Evolutionary conservation across 352 stramenopile species (phyloP).

Genomic region (Phytophthora pseudosyringae): DNA sequence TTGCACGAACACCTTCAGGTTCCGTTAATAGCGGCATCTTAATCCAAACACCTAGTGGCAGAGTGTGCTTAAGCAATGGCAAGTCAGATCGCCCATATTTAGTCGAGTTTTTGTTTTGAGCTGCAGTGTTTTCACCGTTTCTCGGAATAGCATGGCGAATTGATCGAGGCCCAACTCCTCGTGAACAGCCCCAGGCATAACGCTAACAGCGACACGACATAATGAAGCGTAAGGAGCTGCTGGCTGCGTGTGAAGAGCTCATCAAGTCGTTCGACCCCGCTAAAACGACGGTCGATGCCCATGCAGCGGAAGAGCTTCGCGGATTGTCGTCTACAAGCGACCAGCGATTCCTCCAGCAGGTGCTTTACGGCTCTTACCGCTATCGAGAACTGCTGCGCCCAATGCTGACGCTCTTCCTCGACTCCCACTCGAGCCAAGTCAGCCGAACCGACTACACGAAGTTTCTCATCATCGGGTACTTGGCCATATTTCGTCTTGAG

Average conservation of each 20-base stretch:
- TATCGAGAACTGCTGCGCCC: constrained; percentile 87
- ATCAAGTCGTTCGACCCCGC: constrained; percentile 83
- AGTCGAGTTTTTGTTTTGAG: neutral
- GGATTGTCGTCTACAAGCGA: constrained; percentile 47
- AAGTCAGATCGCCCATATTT: neutral
- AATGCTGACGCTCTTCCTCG: constrained; percentile 84
- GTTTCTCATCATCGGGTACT: constrained; percentile 91
- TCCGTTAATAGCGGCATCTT: too few species aligned
- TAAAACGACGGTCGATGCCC: constrained; percentile 76
- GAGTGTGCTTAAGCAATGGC: too few species aligned
- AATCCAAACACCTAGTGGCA: neutral
- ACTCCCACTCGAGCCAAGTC: constrained; percentile 76
- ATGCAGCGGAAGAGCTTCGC: constrained; percentile 70
- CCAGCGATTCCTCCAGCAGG: constrained; percentile 82
- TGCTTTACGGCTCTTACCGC: constrained; percentile 91
- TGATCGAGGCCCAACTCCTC: neutral
- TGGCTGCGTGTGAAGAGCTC: constrained; percentile 68
- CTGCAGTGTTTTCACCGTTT: neutral
- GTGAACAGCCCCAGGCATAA: neutral
- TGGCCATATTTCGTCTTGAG: constrained; percentile 90
- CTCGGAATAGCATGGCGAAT: constrained; percentile 12
- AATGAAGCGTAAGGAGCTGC: constrained; percentile 85
- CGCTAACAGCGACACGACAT: too few species aligned
- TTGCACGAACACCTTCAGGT: too few species aligned
- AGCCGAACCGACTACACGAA: constrained; percentile 90